phyloP scores from a whole-genome alignment of 2,329 filamentous ascomycete species.

The Macrophomina tecta region DNA sequence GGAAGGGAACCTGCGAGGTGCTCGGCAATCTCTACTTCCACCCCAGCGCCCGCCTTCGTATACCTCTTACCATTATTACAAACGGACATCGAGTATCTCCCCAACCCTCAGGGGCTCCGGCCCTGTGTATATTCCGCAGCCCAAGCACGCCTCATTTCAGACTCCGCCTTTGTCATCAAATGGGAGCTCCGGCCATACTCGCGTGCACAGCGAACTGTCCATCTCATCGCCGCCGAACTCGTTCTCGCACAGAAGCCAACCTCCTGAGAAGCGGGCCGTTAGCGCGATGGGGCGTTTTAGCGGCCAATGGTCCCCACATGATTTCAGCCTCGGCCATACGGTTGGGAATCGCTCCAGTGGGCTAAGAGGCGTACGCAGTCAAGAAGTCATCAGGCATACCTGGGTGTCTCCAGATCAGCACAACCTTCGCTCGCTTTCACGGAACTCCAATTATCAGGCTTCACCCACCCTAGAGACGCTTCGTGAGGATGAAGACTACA shows the following conservation, averaged over 20 bases:
- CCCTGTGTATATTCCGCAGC: slow-evolving; percentile 23
- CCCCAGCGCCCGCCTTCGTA: slow-evolving; percentile 47
- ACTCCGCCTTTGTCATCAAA: slow-evolving; percentile 39
- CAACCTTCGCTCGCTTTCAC: slow-evolving; percentile 19
- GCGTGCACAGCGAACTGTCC: slow-evolving; percentile 51
- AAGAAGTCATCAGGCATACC: slow-evolving; percentile 46
- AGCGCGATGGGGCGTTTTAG: slow-evolving; percentile 47
- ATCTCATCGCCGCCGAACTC: slow-evolving; percentile 40
- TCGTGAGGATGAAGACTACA: slow-evolving; percentile 46
- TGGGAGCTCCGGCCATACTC: slow-evolving; percentile 43
- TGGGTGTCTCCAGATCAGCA: slow-evolving; percentile 21
- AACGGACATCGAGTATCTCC: slow-evolving; percentile 40
- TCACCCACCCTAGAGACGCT: slow-evolving; percentile 52
- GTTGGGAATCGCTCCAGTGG: slow-evolving; percentile 21
- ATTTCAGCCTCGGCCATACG: slow-evolving; percentile 31
- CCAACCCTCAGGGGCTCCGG: slow-evolving; percentile 39
- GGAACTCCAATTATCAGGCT: slow-evolving; percentile 41
- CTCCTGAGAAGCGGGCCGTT: slow-evolving; percentile 43
- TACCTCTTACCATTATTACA: slow-evolving; percentile 49
- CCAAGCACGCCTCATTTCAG: slow-evolving; percentile 11
- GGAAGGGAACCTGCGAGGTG: slow-evolving; percentile 87
- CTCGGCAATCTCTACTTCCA: slow-evolving; percentile 69
- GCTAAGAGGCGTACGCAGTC: slow-evolving; percentile 47
- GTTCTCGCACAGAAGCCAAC: slow-evolving; percentile 28
- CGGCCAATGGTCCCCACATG: slow-evolving; percentile 43